Evolutionary conservation across 23 red algal genomes (phyloP), one percentile per base, ranked within the genome.

Genomic region (Gracilaria caudata): DNA sequence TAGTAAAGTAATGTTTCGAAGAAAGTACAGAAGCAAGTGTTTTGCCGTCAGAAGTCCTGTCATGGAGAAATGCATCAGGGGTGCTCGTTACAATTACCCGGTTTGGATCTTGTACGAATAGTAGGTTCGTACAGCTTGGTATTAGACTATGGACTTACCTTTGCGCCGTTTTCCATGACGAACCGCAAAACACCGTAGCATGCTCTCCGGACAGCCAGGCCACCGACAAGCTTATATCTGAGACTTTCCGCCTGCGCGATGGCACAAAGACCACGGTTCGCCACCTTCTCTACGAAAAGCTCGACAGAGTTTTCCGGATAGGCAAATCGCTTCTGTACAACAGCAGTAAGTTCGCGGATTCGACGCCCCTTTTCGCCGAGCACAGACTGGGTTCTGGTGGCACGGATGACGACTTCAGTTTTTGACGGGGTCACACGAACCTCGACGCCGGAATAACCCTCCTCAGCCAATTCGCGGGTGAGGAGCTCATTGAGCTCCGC

Each of bases 241-340:
- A 99, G 87, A 74, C 90, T 94, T 88, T 99, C 97, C 7, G 97
- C 97, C 64, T 99, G 97, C 7, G 97, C 97, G 79, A 99, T 99
- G 43, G 97, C 97, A 78, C 97, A 99, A n/a, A 99, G 76, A 13
- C 97, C 97, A 16, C 97, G 54, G 55, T 99, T 98, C 29, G 85
- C 80, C 45, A 99, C 94, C 80, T 93, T 94, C 68, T 99, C 97
- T 16, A 91, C 97, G 80, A 90, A 99, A 64, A 99, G 88, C 82
- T 91, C 89, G 14, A 99, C 92, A 9, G 93, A 85, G 75, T 86
- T 88, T 59, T 95, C 93, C 51, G 92, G 82, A 60, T 90, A 96
- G n/a, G 86, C 87, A 87, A 99, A 99, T 55, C 97, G 86, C 80
- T 95, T 95, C 72, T 99, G 92, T 26, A 99, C 92, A 23, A 99